Evolutionary conservation across 176 grass and related monocot species (phyloP).

Genomic region (Ananas comosus): DNA sequence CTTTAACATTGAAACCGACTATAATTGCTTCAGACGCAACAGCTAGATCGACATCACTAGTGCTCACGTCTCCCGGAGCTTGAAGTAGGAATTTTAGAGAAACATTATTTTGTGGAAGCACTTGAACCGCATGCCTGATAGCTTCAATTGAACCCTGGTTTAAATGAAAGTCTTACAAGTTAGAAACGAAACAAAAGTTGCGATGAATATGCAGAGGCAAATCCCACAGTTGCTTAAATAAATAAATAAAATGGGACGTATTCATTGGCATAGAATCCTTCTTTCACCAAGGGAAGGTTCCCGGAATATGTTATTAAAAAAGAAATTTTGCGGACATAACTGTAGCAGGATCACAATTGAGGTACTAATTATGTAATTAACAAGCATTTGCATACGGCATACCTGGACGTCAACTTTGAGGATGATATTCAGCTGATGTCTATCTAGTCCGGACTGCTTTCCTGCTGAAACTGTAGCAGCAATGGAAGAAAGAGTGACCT

Average conservation of each 20-base stretch:
- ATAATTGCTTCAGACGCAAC: slow-evolving; percentile 78
- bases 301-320: background rate
- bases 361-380: too few relatives aligned
- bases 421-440: slow-evolving; percentile 82
- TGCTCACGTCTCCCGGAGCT: slow-evolving; percentile 76
- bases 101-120: slow-evolving; percentile 78
- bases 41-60: slow-evolving; percentile 83
- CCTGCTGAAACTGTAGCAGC: slow-evolving; percentile 59
- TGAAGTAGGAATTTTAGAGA: slow-evolving; percentile 83
- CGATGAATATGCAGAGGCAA: background rate
- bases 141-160: slow-evolving; percentile 90
- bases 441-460: slow-evolving; percentile 67
- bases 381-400: background rate
- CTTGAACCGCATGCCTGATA: slow-evolving; percentile 74
- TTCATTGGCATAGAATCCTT: background rate
- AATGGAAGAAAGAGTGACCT: slow-evolving; percentile 75
- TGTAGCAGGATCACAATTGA: too few relatives aligned
- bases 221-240: slow-evolving; percentile 1
- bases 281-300: background rate
- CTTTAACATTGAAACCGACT: slow-evolving; percentile 92
- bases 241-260: background rate
- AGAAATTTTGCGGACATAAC: background rate
- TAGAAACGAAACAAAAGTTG: too few relatives aligned
- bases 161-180: background rate
- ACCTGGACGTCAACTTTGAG: slow-evolving; percentile 99